A percentile compares a stretch with the other conserved stretches of the same genome.
phyloP scores from a whole-genome alignment of 805 yeast genomes.

The Wickerhamia fluorescens region DNA sequence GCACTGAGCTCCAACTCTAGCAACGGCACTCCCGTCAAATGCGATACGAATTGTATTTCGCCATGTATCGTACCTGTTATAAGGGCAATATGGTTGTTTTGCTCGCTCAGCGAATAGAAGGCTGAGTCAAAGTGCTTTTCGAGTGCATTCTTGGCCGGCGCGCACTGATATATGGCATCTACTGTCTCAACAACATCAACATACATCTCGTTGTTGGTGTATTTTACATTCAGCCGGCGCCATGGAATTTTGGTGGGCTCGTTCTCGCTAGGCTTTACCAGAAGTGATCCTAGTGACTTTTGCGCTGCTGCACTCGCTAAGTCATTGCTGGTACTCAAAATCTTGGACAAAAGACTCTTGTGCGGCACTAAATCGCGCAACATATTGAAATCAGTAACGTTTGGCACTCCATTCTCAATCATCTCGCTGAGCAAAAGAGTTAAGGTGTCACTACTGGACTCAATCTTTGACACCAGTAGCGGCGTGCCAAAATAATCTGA shows the following conservation, averaged over 20 bases:
- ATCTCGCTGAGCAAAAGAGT: slow-evolving; percentile 68
- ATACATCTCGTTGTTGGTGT: slow-evolving; percentile 77
- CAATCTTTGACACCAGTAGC: slow-evolving; percentile 51
- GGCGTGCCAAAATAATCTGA: slow-evolving; percentile 53
- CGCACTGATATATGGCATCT: slow-evolving; percentile 43
- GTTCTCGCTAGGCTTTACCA: slow-evolving; percentile 3
- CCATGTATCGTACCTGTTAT: slow-evolving; percentile 57
- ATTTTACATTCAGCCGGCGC: slow-evolving; percentile 66
- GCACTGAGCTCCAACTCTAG: slow-evolving; percentile 47
- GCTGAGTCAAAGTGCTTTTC: slow-evolving; percentile 15
- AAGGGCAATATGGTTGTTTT: too few species aligned
- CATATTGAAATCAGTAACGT: slow-evolving; percentile 62
- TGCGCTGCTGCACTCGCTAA: slow-evolving; percentile 21
- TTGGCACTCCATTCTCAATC: slow-evolving; percentile 73
- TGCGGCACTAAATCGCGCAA: slow-evolving; percentile 65
- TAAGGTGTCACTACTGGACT: slow-evolving; percentile 63
- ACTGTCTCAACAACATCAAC: slow-evolving; percentile 72
- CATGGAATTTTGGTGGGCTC: slow-evolving; percentile 52
- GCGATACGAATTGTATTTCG: slow-evolving; percentile 51
- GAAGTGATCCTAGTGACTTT: slow-evolving; percentile 13
- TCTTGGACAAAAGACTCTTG: slow-evolving; percentile 46
- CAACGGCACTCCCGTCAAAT: slow-evolving; percentile 73
- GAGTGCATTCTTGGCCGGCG: slow-evolving; percentile 7
- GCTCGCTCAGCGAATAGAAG: slow-evolving; percentile 16
- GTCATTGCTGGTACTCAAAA: slow-evolving; percentile 37